Evolutionary conservation across 1,139 yeast species (phyloP).

Genomic region (Protomyces inouyei): DNA sequence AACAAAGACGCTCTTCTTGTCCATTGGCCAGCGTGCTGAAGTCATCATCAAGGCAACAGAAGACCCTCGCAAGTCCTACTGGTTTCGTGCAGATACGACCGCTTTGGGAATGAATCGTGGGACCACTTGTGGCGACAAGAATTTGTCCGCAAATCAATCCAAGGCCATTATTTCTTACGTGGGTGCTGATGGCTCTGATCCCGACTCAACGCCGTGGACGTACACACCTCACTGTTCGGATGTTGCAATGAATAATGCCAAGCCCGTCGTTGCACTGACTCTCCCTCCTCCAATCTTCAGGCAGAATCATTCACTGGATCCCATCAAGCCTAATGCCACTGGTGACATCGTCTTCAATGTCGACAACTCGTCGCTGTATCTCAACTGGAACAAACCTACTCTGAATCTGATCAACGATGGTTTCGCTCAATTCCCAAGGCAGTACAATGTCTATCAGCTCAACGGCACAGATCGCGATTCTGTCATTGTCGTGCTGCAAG

Average conservation of each 20-base stretch:
- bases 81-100: neutral
- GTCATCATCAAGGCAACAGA: slow-evolving; percentile 43
- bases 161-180: neutral
- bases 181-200: neutral
- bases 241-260: neutral
- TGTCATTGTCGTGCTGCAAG: neutral
- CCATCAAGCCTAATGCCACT: neutral
- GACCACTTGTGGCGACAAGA: neutral
- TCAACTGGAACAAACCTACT: neutral
- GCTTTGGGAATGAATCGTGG: neutral
- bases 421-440: neutral
- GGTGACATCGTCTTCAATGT: neutral
- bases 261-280: neutral
- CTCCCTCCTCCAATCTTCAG: neutral
- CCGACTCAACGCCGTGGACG: neutral
- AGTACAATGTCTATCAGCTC: neutral
- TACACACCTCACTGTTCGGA: neutral
- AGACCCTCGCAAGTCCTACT: neutral
- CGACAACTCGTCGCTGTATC: neutral
- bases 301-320: neutral
- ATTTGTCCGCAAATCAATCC: neutral
- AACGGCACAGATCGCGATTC: neutral
- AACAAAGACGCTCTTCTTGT: slow-evolving; percentile 26
- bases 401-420: neutral
- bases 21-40: slow-evolving; percentile 64